phyloP scores from a whole-genome alignment of 192 early-diverging fungal genomes.

The Backusella parvicylindrica region DNA sequence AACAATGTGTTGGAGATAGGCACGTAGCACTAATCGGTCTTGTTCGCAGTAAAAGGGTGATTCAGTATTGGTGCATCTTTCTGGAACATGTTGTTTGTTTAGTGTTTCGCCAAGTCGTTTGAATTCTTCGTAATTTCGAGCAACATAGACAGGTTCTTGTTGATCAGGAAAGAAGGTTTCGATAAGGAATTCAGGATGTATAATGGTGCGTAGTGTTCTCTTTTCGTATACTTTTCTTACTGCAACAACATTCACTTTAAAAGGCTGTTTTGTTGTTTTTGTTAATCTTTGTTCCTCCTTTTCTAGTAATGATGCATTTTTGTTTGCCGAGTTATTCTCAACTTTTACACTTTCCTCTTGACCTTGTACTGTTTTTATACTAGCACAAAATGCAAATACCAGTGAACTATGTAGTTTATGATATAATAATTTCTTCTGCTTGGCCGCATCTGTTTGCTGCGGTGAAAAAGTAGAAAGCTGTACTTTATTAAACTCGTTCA shows the following conservation, averaged over 20 bases:
- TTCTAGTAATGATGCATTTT: not conserved
- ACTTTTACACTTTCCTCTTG: conserved; percentile 25
- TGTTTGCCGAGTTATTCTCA: not conserved
- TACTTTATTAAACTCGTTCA: conserved; percentile 41
- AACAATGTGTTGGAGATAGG: conserved; percentile 35
- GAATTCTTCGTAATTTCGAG: conserved; percentile 41
- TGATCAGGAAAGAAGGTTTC: conserved; percentile 14
- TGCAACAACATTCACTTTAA: conserved; percentile 41
- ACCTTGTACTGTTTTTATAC: conserved; percentile 24
- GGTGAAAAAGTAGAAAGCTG: conserved; percentile 20
- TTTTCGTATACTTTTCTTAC: conserved; percentile 35
- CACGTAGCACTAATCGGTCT: conserved; percentile 42
- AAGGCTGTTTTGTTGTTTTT: not conserved
- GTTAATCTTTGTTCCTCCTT: not conserved
- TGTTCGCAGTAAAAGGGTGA: conserved; percentile 36
- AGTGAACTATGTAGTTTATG: conserved; percentile 25
- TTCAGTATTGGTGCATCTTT: conserved; percentile 27
- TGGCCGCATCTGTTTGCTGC: not conserved
- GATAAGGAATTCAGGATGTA: conserved; percentile 42
- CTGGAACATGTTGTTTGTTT: conserved; percentile 33
- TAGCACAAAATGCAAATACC: conserved; percentile 29
- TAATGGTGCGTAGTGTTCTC: conserved; percentile 36
- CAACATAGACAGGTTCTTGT: conserved; percentile 29
- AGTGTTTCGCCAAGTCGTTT: conserved; percentile 30
- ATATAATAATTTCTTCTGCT: conserved; percentile 21